Percentiles rank a stretch among this genome's conserved stretches.
phyloP scores from a whole-genome alignment of 805 yeast species.

The Yamadazyma takamatsuzukensis region DNA sequence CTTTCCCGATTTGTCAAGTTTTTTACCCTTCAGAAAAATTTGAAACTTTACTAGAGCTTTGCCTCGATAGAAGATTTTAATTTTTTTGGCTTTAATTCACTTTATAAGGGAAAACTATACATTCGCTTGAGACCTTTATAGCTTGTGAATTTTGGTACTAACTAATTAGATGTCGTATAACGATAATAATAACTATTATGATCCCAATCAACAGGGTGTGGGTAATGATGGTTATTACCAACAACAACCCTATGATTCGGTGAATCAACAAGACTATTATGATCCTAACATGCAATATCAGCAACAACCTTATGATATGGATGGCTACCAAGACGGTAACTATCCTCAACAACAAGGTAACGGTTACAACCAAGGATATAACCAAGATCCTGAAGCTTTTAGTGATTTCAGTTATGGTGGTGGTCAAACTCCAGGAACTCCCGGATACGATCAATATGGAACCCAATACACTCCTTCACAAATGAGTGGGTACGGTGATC shows the following conservation, averaged over 20 bases:
- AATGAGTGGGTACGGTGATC: constrained; percentile 77
- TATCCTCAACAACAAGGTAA: constrained; percentile 31
- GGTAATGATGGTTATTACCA: constrained; percentile 31
- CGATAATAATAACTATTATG: constrained; percentile 50
- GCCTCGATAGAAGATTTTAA: no score
- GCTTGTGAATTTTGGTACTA: no score
- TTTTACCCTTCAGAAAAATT: no score
- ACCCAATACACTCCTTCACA: constrained; percentile 82
- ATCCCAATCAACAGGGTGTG: constrained; percentile 39
- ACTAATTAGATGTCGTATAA: constrained; percentile 50
- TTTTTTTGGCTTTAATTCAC: no score
- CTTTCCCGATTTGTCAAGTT: no score
- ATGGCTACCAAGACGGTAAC: constrained; percentile 44
- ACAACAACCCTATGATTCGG: constrained; percentile 23
- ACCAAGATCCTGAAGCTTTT: constrained; percentile 58
- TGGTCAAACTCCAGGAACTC: constrained; percentile 49
- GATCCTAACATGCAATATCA: constrained; percentile 44
- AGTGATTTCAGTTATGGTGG: constrained; percentile 71
- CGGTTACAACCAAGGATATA: constrained; percentile 35
- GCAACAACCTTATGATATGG: constrained; percentile 46
- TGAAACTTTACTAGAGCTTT: no score
- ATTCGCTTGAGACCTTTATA: no score
- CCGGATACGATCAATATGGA: constrained; percentile 64
- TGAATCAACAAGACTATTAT: constrained; percentile 44
- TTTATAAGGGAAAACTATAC: no score